Base-by-base conservation (phyloP, 768 basidiomycete species). In the Aureoboletus auriporus region DNA sequence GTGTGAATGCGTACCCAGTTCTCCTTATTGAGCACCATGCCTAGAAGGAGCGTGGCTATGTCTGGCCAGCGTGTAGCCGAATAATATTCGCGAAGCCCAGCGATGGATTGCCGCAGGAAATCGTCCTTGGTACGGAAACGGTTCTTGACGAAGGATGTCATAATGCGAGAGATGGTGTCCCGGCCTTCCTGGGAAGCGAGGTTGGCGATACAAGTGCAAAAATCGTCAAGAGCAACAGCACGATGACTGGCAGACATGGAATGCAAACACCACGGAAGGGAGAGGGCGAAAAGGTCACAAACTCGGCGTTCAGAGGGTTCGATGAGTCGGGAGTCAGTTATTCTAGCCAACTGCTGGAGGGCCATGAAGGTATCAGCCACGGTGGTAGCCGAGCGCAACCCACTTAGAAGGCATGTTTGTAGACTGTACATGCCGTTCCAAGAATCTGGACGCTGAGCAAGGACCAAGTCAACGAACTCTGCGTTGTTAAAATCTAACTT, bases 111-210 rank as follows among this genome's bases (percentile, higher is more conserved):
- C 5, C 91, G 83, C 50, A 95, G 77, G 70, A 95, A 95, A 68
- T 96, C 93, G 44, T 97, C 93, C 59, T 85, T 85, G 2, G 92
- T 92, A 41, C 93, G 77, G 75, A 97, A 96, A 43, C 89, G 85
- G 17, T 76, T 74, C 66, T 90, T 90, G 47, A 88, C 81, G 57
- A 94, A 94, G 4, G 90, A 93, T 5, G 76, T 84, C 86, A 95
- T 89, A 60, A 97, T 88, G 41, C 89, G 84, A 45, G 82, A 76
- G 57, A 96, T 89, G 58, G 85, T 88, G n/a, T 79, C 76, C 27
- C 83, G 78, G 26, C 82, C 83, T 55, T 91, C 86, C 41, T 71
- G 65, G 35, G 80, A 80, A 3, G 94, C 93, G 14, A 96, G 74
- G 10, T 62, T 67, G 27, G 83, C 80, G 31, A 97, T 79, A 53